These are phyloP conservation scores for Pichia sporocuriosa DNA, from an alignment of 805 yeast species.

Conservation along the genomic window DNA sequence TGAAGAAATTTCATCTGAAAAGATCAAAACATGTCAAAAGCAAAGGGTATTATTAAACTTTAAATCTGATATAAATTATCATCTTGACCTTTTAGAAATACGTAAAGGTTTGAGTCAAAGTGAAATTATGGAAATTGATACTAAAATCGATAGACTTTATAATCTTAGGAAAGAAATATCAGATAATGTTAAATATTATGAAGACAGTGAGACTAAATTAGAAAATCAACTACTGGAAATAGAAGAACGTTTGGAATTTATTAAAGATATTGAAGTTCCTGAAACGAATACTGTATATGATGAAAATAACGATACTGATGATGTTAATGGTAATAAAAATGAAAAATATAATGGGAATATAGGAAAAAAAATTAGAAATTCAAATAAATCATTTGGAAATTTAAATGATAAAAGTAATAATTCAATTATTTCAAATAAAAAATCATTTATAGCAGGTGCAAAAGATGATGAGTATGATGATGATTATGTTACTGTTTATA, in stretches of 20 bases:
- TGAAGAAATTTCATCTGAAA: constrained; percentile 34
- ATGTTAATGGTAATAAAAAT: constrained; percentile 5
- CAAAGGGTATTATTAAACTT: constrained; percentile 27
- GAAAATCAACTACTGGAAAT: constrained; percentile 43
- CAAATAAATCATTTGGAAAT: too few relatives aligned
- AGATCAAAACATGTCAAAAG: constrained; percentile 38
- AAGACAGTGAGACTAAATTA: constrained; percentile 50
- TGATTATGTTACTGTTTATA: constrained; percentile 18
- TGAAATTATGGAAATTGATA: constrained; percentile 61
- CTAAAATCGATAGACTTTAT: constrained; percentile 45
- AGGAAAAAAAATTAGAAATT: constrained; percentile 29
- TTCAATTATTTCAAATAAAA: background rate
- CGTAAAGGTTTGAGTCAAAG: constrained; percentile 57
- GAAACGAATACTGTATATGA: constrained; percentile 19
- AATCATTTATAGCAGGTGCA: constrained; percentile 16
- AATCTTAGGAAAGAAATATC: constrained; percentile 46
- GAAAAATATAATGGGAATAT: constrained; percentile 8
- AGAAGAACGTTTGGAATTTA: constrained; percentile 36
- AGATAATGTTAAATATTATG: constrained; percentile 52
- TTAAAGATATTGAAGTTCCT: constrained; percentile 32
- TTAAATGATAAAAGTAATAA: too few relatives aligned
- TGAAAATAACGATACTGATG: background rate
- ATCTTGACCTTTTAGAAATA: constrained; percentile 50
- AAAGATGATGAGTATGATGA: constrained; percentile 28
- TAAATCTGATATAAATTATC: constrained; percentile 36